A percentile compares a stretch with the other conserved stretches of the same genome.
Conservation (phyloP, 768 basidiomycete genomes). For the Hericium erinaceus region DNA sequence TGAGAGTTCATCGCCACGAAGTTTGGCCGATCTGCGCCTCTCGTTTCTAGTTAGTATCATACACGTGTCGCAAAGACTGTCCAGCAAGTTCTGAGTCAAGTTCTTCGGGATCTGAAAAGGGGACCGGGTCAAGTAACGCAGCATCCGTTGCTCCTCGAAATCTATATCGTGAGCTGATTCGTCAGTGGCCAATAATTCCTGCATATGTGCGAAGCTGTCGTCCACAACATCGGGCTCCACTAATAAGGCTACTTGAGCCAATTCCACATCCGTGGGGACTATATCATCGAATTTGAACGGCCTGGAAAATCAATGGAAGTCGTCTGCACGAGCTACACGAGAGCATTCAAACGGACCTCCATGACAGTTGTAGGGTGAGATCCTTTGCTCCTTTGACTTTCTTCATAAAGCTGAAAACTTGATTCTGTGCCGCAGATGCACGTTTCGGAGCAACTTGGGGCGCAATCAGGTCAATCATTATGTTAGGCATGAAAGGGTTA, state of each 20-base stretch:
- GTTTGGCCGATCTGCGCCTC: not conserved
- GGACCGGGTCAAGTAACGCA: not conserved
- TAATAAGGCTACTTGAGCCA: not conserved
- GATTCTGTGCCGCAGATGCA: too few species aligned
- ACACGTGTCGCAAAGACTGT: not conserved
- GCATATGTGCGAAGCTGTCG: not conserved
- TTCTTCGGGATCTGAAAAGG: not conserved
- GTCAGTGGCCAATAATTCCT: not conserved
- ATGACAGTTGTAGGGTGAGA: constrained; percentile 9
- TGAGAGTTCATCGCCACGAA: not conserved
- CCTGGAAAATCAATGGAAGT: not conserved
- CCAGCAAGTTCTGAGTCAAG: not conserved
- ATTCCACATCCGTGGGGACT: not conserved
- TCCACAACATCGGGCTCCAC: not conserved
- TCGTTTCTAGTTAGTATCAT: not conserved
- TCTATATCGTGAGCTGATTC: not conserved
- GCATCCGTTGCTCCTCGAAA: not conserved
- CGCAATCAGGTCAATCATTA: not conserved
- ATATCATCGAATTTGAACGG: constrained; percentile 19
- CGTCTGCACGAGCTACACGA: not conserved
- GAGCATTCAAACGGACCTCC: constrained; percentile 3
- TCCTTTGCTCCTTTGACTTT: constrained; percentile 5
- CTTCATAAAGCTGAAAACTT: not conserved
- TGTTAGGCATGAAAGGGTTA: not conserved
- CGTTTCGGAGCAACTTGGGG: not conserved